Evolutionary conservation across 306 rosid genomes (phyloP), one percentile per base, ranked within the genome.

Genomic region (Casuarina glauca): DNA sequence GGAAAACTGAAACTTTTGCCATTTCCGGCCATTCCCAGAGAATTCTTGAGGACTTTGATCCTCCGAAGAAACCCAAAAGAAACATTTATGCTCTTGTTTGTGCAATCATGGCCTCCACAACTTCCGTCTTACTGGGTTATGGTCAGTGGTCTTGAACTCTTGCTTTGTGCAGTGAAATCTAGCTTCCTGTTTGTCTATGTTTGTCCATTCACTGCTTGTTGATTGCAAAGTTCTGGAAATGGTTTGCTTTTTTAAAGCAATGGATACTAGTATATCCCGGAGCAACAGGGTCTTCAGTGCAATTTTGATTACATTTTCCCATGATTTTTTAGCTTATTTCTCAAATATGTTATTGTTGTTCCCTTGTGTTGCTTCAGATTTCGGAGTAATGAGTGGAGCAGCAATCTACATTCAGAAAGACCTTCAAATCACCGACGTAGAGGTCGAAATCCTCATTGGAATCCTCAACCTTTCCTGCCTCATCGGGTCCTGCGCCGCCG

Each of bases 371-470:
- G 74, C 67, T 49, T 58, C 87, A 92, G 98, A 95, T 83, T 75
- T 91, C 19, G 98, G 97, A 12, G 98, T 95, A 49, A 95, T 95
- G 97, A 95, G 98, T 74, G 98, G 98, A 78, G 98, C 97, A 0
- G 79, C 20, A 1, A 74, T 89, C 8, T 89, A 60, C 76, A 95
- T 95, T 60, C 4, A 91, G 75, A 9, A 83, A 0, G 97, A 92
- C 78, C 78, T 95, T 11, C 75, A 78, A 46, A 39, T 91, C 17
- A 44, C 86, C 0, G 94, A 95, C 82, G 72, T 32, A 0, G 49
- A 92, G 62, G 72, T 91, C 0, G 97, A 92, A 71, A 53, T 95
- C 15, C 86, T 95, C 7, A 44, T 82, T 1, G 97, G 98, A 0
- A 95, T 95, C 71, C 84, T 95, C 16, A 95, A 86, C 81, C 72